These are phyloP conservation scores for Aspergillus sp. DNA, from an alignment of 2,329 filamentous ascomycete species.

Conservation along the genomic window DNA sequence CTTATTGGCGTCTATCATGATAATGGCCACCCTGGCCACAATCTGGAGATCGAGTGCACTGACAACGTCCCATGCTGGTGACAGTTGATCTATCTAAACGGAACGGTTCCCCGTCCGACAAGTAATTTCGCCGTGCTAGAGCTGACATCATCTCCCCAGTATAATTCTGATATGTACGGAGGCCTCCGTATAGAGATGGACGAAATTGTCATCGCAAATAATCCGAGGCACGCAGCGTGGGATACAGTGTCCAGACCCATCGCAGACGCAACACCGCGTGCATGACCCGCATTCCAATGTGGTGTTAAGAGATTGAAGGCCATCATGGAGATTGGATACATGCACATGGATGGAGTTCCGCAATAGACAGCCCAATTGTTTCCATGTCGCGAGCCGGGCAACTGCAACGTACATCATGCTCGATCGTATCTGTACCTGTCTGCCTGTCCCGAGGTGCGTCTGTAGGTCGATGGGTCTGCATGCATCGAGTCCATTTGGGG, in stretches of 20 bases:
- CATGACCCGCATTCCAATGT: slow-evolving; percentile 7
- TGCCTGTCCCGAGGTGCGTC: neutral
- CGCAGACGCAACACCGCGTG: neutral
- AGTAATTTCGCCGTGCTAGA: slow-evolving; percentile 1
- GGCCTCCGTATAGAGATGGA: neutral
- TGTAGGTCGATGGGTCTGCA: neutral
- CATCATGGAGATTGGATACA: neutral
- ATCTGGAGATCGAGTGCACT: neutral
- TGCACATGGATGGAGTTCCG: neutral
- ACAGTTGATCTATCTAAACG: slow-evolving; percentile 4
- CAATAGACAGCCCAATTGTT: neutral
- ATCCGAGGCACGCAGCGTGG: neutral
- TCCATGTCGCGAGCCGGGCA: neutral
- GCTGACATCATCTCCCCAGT: neutral
- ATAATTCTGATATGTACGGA: neutral
- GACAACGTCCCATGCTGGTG: neutral
- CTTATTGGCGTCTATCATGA: neutral
- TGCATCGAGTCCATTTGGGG: neutral
- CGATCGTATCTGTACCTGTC: neutral
- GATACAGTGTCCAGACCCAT: slow-evolving; percentile 2
- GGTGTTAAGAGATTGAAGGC: neutral
- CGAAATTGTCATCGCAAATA: neutral
- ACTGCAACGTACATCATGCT: slow-evolving; percentile 1
- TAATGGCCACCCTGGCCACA: neutral
- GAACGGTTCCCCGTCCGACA: neutral